A percentile compares a stretch with the other conserved stretches of the same genome.
Evolutionary conservation across 148 eudicot species (phyloP).

Genomic region (Beta vulgaris): DNA sequence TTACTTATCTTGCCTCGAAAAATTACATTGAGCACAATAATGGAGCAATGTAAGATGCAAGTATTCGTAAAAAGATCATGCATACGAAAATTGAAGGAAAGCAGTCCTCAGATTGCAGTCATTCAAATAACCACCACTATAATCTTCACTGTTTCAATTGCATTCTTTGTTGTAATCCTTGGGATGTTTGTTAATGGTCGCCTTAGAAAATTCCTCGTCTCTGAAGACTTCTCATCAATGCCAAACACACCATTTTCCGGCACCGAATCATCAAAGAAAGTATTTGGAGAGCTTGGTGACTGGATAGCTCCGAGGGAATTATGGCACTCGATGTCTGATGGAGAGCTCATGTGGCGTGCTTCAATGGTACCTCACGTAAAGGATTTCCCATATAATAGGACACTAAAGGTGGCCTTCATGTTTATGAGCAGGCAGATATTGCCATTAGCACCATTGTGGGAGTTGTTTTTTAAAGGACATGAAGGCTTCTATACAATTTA

Average conservation of each 20-base stretch:
- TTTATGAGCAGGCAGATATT: conserved; percentile 54
- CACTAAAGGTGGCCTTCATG: conserved; percentile 72
- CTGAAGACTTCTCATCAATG: conserved; percentile 38
- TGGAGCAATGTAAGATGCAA: conserved; percentile 13
- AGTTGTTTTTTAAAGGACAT: conserved; percentile 65
- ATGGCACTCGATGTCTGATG: conserved; percentile 60
- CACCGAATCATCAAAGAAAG: not conserved
- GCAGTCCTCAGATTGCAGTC: conserved; percentile 42
- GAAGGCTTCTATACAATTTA: conserved; percentile 59
- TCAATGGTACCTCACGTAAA: conserved; percentile 51
- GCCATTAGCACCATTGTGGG: conserved; percentile 65
- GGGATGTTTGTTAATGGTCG: conserved; percentile 48
- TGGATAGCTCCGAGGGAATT: conserved; percentile 34
- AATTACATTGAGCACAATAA: not conserved
- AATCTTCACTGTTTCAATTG: conserved; percentile 41
- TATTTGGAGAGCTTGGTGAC: not conserved
- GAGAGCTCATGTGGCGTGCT: conserved; percentile 59
- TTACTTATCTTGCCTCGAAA: not conserved
- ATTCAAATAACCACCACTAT: conserved; percentile 55
- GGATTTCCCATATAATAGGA: conserved; percentile 41
- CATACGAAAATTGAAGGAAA: conserved; percentile 32
- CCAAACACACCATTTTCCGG: not conserved
- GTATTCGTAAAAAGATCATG: conserved; percentile 16
- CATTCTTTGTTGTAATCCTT: conserved; percentile 48
- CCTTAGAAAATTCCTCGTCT: conserved; percentile 35